Evolutionary conservation across 2,329 filamentous ascomycete species (phyloP).

Genomic region (Paraconiothyrium brasiliense): DNA sequence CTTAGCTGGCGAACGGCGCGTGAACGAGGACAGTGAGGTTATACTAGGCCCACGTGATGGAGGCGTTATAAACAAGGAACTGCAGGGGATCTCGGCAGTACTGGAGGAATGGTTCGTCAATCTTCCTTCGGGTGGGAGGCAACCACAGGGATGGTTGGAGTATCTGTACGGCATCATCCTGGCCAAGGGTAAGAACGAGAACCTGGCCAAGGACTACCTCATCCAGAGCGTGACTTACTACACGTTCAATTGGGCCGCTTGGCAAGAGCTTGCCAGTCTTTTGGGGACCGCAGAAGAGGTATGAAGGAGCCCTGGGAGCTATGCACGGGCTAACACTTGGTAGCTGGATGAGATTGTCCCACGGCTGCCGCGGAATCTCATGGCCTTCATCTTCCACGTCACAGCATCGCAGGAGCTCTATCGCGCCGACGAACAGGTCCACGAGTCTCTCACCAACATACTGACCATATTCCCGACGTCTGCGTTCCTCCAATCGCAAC

Average conservation of each 20-base stretch:
- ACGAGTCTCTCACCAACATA: conserved; percentile 78
- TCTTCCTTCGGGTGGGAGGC: conserved; percentile 64
- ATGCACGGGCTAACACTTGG: conserved; percentile 1
- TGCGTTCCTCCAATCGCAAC: conserved; percentile 89
- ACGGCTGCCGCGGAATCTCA: conserved; percentile 85
- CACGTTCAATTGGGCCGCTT: conserved; percentile 97
- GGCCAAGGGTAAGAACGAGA: conserved; percentile 88
- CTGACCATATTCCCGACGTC: conserved; percentile 86
- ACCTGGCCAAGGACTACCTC: conserved; percentile 85
- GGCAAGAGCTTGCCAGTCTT: conserved; percentile 88
- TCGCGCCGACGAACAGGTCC: conserved; percentile 79
- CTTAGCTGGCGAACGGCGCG: conserved; percentile 92
- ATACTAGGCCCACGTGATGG: conserved; percentile 92
- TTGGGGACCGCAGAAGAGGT: conserved; percentile 84
- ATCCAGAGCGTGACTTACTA: conserved; percentile 87
- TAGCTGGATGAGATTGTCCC: conserved; percentile 76
- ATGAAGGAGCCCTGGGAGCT: conserved; percentile 25
- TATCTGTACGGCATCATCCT: conserved; percentile 92
- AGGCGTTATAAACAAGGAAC: conserved; percentile 86
- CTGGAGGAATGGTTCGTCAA: conserved; percentile 84
- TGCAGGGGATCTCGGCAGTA: conserved; percentile 77
- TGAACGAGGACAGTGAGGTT: conserved; percentile 97
- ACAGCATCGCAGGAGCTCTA: conserved; percentile 92
- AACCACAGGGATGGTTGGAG: conserved; percentile 91
- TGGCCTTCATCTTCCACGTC: conserved; percentile 93